A percentile compares a stretch with the other conserved stretches of the same genome.
phyloP scores from a whole-genome alignment of 2,329 filamentous ascomycete genomes.

The Cercospora sojina region DNA sequence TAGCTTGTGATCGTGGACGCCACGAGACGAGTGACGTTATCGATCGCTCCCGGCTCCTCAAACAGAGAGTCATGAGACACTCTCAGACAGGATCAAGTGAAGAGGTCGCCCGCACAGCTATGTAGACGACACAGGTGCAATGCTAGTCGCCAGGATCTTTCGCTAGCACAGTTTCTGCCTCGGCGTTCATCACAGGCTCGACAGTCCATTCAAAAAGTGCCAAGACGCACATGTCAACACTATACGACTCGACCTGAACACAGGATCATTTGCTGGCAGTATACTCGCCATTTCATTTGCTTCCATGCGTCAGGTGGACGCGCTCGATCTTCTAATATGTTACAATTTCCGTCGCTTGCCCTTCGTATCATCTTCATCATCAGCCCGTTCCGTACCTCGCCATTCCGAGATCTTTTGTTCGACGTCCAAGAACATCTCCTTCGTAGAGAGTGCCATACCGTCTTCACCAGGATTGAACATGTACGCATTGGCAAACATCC shows the following conservation, averaged over 20 bases:
- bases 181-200: background rate
- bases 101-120: background rate
- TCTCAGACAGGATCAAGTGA: background rate
- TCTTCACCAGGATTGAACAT: slow-evolving; percentile 98
- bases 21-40: slow-evolving; percentile 12
- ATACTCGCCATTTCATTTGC: background rate
- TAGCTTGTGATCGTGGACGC: slow-evolving; percentile 7
- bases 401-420: slow-evolving; percentile 63
- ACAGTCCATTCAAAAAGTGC: background rate
- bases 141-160: background rate
- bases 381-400: slow-evolving; percentile 63
- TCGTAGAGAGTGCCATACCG: slow-evolving; percentile 80
- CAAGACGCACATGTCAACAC: background rate
- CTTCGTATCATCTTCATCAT: slow-evolving; percentile 33
- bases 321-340: background rate
- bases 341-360: slow-evolving; percentile 30
- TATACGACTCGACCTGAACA: background rate
- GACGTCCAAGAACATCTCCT: slow-evolving; percentile 86
- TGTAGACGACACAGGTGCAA: background rate
- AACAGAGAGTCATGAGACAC: background rate
- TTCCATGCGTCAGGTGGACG: background rate
- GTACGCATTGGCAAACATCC: slow-evolving; percentile 96
- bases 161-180: background rate
- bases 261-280: background rate
- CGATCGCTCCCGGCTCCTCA: background rate